Conservation (phyloP, 1,139 yeast species). For the Suhomyces panamericanus region DNA sequence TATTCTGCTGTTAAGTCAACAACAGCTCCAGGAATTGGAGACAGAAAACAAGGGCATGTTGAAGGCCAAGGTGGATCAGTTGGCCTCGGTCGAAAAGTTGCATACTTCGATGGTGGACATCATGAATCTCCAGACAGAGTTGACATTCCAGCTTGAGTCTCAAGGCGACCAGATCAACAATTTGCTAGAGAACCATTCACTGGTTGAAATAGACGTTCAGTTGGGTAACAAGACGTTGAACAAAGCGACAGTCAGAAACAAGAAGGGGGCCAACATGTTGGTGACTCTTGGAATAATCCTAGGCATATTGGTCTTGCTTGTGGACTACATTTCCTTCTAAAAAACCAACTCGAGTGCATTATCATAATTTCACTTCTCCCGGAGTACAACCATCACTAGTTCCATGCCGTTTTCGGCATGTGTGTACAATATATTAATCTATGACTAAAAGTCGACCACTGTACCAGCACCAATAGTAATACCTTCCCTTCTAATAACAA, state of each 20-base stretch:
- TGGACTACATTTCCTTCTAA: conserved; percentile 55
- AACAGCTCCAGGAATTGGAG: conserved; percentile 68
- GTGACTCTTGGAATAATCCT: conserved; percentile 60
- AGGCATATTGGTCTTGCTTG: conserved; percentile 60
- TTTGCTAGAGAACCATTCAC: conserved; percentile 69
- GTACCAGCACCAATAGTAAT: conserved; percentile 86
- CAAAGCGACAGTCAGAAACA: conserved; percentile 70
- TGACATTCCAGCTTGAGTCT: conserved; percentile 69
- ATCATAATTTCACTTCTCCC: background rate
- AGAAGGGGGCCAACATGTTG: conserved; percentile 67
- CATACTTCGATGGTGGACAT: conserved; percentile 81
- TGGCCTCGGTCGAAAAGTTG: conserved; percentile 67
- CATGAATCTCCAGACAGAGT: conserved; percentile 72
- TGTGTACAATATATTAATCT: background rate
- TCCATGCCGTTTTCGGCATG: background rate
- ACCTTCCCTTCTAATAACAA: conserved; percentile 86
- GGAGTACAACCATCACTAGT: background rate
- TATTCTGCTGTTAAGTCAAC: conserved; percentile 42
- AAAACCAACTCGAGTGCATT: background rate
- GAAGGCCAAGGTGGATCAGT: conserved; percentile 60
- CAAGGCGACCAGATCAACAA: conserved; percentile 75
- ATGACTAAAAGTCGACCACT: conserved; percentile 27
- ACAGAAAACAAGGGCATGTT: conserved; percentile 72
- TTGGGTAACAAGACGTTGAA: conserved; percentile 74
- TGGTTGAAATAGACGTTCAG: conserved; percentile 64